Base-by-base conservation (phyloP, 257 asterid species). In the Schizonepeta tenuifolia region DNA sequence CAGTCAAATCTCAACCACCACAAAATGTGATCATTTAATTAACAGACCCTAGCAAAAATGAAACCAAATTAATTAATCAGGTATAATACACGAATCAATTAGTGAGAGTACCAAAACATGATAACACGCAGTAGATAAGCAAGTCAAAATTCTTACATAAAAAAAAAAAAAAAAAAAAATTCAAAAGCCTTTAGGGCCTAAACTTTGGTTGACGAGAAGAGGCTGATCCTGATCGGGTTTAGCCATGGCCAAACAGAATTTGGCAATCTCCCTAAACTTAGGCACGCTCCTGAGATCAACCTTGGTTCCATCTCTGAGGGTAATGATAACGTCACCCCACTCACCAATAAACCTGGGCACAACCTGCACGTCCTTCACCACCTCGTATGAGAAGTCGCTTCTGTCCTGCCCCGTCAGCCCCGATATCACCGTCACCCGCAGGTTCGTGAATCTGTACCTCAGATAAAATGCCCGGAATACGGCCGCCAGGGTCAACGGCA, bases 281-380 rank as follows among this genome's bases (percentile, higher is more conserved):
- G 99, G 99, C 71, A 94, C 98, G 75, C 99, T 91, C 77, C 99
- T 85, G 66, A 94, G 78, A 78, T 94, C 99, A 60, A 94, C 95
- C 83, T 83, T 89, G 0, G 96, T 88, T 0, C 98, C 99, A 80
- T 94, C 98, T 44, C 70, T 90, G 69, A 94, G 74, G 11, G 99
- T 90, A 15, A 94, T 94, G 80, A 94, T 80, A 63, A 94, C 82
- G 61, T 94, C 98, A 53, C 98, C 98, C 98, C 99, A 94, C 78
- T 91, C 98, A 0, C 99, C 99, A 21, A 91, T 87, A 72, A 94
- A 87, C 81, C 99, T 86, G 0, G 99, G 99, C 3, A 94, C 99
- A 50, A 89, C 98, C 83, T 91, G 96, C 33, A 91, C 98, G 56
- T 94, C 97, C 67, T 75, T 88, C n/a, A 94, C 79, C 59, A 89